phyloP scores from a whole-genome alignment of 2,329 filamentous ascomycete species.

The Fusarium illudens region DNA sequence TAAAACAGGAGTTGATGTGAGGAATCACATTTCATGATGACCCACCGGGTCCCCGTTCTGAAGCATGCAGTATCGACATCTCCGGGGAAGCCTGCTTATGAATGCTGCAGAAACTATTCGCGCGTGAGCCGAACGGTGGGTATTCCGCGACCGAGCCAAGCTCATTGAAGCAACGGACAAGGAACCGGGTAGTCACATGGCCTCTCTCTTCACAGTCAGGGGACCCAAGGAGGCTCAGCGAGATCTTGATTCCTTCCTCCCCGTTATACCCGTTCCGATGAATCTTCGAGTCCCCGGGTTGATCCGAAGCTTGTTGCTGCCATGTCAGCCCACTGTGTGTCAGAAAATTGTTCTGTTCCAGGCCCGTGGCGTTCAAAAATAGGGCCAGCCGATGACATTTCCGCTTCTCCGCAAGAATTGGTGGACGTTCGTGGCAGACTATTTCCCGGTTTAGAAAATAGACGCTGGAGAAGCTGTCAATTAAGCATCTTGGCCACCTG shows the following conservation, averaged over 20 bases:
- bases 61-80: constrained; percentile 17
- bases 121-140: neutral
- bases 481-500: neutral
- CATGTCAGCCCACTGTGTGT: constrained; percentile 41
- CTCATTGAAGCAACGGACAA: neutral
- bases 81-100: constrained; percentile 23
- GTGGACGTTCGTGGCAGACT: neutral
- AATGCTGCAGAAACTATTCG: constrained; percentile 32
- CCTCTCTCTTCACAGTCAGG: neutral
- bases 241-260: neutral
- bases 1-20: neutral
- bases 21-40: constrained; percentile 2
- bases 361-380: constrained; percentile 24
- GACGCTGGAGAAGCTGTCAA: neutral
- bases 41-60: constrained; percentile 6
- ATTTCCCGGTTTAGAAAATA: neutral
- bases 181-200: neutral
- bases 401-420: constrained; percentile 38
- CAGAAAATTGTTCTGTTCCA: constrained; percentile 25
- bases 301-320: constrained; percentile 27
- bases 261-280: constrained; percentile 33
- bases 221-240: neutral
- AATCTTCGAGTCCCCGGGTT: constrained; percentile 34
- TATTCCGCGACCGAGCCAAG: constrained; percentile 1
- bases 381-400: constrained; percentile 30